phyloP scores from a whole-genome alignment of 2,329 filamentous ascomycete species.

The Raffaelea deltoideospora region DNA sequence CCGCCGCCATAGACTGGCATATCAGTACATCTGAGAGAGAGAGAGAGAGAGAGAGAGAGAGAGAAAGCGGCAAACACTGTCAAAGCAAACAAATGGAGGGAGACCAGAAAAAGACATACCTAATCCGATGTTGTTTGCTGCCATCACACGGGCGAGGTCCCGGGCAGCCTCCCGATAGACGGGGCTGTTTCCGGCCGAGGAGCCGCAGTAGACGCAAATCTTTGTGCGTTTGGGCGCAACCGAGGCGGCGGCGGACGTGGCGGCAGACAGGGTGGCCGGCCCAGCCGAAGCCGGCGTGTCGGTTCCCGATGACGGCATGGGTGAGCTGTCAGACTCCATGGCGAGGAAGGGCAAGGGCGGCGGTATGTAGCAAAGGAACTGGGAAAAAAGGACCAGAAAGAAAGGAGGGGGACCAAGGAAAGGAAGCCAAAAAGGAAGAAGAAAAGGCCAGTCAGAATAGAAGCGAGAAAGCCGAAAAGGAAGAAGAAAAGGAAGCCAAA shows the following conservation, averaged over 20 bases:
- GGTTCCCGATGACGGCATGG: slow-evolving; percentile 18
- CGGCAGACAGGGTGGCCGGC: too few relatives aligned
- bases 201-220: slow-evolving; percentile 91
- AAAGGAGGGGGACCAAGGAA: too few relatives aligned
- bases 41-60: too few relatives aligned
- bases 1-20: slow-evolving; percentile 79
- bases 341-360: too few relatives aligned
- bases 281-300: too few relatives aligned
- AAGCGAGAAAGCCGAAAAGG: too few relatives aligned
- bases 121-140: slow-evolving; percentile 63
- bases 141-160: slow-evolving; percentile 57
- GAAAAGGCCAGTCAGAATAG: too few relatives aligned
- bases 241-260: slow-evolving; percentile 4
- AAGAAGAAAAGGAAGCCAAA: too few relatives aligned
- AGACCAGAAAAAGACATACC: slow-evolving; percentile 20
- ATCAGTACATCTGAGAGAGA: too few relatives aligned
- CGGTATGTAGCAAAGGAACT: too few relatives aligned
- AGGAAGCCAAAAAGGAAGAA: too few relatives aligned
- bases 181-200: slow-evolving; percentile 56
- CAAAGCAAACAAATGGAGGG: neutral
- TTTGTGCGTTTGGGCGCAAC: slow-evolving; percentile 34
- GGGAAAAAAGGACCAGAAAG: too few relatives aligned
- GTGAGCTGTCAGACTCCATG: slow-evolving; percentile 27
- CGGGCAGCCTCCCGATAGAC: slow-evolving; percentile 67
- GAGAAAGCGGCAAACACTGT: neutral